phyloP scores from a whole-genome alignment of 2,329 filamentous ascomycete species.

The Corinectria fuckeliana region DNA sequence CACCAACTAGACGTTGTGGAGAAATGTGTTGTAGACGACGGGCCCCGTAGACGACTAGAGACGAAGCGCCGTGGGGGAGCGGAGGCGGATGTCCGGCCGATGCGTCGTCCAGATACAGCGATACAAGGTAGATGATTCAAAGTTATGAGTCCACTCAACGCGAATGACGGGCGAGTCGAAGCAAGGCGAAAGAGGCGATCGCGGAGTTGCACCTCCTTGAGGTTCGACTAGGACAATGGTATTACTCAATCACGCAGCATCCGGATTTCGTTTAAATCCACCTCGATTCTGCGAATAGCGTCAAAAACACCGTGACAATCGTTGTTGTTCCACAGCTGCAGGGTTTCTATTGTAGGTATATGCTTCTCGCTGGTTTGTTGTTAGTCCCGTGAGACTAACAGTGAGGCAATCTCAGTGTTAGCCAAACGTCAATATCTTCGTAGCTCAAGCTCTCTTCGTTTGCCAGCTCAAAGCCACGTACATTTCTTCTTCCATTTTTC shows the following conservation, averaged over 20 bases:
- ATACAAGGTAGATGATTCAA: not conserved
- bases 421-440: not conserved
- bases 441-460: not conserved
- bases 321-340: not conserved
- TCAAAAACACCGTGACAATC: not conserved
- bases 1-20: not conserved
- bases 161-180: not conserved
- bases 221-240: not conserved
- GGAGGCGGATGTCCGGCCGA: slow-evolving; percentile 30
- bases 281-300: not conserved
- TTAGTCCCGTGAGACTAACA: not conserved
- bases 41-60: not conserved
- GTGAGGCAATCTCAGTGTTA: not conserved
- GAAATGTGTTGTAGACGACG: not conserved
- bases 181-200: not conserved
- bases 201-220: not conserved
- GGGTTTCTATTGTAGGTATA: no score
- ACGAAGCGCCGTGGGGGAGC: slow-evolving; percentile 8
- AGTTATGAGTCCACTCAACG: not conserved
- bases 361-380: not conserved
- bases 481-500: not conserved
- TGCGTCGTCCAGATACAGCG: not conserved
- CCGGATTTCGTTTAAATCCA: not conserved
- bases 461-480: not conserved
- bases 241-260: not conserved